Conservation (phyloP, 1,284 basidiomycete species). For the Trichosporon inkin region DNA sequence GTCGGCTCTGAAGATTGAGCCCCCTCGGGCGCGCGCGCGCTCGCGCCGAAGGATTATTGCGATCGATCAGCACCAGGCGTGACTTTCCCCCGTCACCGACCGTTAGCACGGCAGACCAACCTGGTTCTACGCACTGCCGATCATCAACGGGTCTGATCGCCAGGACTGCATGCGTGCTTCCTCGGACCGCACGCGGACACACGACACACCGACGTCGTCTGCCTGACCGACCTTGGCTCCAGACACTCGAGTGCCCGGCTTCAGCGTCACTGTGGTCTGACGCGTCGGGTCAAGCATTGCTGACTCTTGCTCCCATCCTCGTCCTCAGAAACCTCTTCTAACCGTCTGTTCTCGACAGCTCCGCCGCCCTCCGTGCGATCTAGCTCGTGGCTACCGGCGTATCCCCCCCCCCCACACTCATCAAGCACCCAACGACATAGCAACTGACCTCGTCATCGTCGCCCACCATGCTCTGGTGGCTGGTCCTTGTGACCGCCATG, state of each 20-base stretch:
- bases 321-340: not conserved
- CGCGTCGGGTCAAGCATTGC: not conserved
- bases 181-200: no score
- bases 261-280: not conserved
- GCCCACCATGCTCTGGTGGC: slow-evolving; percentile 6
- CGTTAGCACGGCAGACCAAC: no score
- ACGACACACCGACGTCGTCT: no score
- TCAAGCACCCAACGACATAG: not conserved
- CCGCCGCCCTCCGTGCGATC: not conserved
- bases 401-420: not conserved
- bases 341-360: not conserved
- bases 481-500: not conserved
- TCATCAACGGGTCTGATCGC: no score
- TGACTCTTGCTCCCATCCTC: not conserved
- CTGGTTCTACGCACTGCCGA: no score
- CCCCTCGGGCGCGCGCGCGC: no score
- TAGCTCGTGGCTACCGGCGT: not conserved
- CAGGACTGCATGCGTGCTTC: no score
- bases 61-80: no score
- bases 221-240: no score
- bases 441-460: not conserved
- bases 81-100: no score
- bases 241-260: not conserved
- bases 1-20: no score
- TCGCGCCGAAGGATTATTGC: no score